Percentiles rank a stretch among this genome's conserved stretches.
Evolutionary conservation across 192 early-diverging fungal species (phyloP).

Genomic region (Podila epicladia): DNA sequence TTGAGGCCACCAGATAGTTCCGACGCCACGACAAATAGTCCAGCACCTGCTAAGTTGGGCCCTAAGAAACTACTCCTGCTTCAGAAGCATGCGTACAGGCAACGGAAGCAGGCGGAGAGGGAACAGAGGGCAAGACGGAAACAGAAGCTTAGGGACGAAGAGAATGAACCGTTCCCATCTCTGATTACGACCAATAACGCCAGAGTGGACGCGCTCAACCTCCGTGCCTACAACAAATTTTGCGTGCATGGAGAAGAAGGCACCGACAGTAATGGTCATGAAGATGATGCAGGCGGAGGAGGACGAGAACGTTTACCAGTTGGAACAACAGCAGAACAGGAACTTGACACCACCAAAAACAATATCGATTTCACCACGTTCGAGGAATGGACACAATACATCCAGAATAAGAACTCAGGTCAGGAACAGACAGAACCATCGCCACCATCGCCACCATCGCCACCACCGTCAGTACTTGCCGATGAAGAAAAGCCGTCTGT

Average conservation of each 20-base stretch:
- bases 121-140: neutral
- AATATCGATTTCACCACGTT: neutral
- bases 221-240: conserved; percentile 17
- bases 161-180: conserved; percentile 25
- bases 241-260: conserved; percentile 1
- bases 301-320: neutral
- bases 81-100: neutral
- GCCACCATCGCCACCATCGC: conserved; percentile 6
- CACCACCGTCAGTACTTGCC: conserved; percentile 13
- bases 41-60: neutral
- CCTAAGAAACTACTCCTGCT: conserved; percentile 6
- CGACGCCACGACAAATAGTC: neutral
- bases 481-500: neutral
- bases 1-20: neutral
- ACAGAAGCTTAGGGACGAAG: neutral
- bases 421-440: conserved; percentile 9
- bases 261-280: no score
- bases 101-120: neutral
- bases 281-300: neutral
- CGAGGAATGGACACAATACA: neutral
- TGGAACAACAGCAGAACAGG: neutral
- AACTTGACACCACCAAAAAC: neutral
- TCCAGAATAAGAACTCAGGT: conserved; percentile 4
- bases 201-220: conserved; percentile 16
- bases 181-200: conserved; percentile 40